Base-by-base conservation (phyloP, 352 stramenopile species). In the Phytophthora sp. region DNA sequence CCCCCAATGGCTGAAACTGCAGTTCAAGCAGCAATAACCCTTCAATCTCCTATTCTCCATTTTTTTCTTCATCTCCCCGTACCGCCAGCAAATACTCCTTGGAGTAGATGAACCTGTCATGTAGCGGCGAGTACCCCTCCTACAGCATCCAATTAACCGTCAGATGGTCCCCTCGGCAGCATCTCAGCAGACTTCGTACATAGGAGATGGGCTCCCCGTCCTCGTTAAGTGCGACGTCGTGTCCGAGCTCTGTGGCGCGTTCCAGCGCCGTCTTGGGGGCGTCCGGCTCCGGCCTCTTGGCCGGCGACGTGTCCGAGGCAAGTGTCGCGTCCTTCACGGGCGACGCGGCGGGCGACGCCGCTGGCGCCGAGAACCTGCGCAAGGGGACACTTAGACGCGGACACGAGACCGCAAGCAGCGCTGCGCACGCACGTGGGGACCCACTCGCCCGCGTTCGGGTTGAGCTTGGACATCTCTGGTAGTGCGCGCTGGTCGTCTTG, bases 361-460 rank as follows among this genome's bases (percentile, higher is more conserved):
- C 46, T 5, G 66, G 17, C 4, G 67, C 52, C 3, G 76, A 72
- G 61, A 76, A 76, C 56, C 74, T 74, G 63, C 28, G 23, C 18
- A 23, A 38, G 28, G 66, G 17, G 21, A 52, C 20, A 20, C 38
- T 41, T 51, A 32, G 45, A 57, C 49, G 23, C 18, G 50, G 12
- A 31, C 17, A 18, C 21, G 34, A 17, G n/a, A 41, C n/a, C n/a
- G 9, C 24, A 6, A 23, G 24, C 6, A 5, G 4, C 20, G 43
- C 49, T 10, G 46, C 9, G 24, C 17, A 62, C 79, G 46, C 55
- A 91, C 85, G 77, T 91, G 27, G 85, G 85, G 48, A 92, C 82
- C 60, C 87, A 94, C 62, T 87, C 85, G 76, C 83, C 82, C n/a
- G 85, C 85, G 66, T 94, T 90, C 50, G 85, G 85, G 62, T 94